Evolutionary conservation across 2,329 filamentous ascomycete species (phyloP), one percentile per base, ranked within the genome.

Genomic region (Neonectria faginata): DNA sequence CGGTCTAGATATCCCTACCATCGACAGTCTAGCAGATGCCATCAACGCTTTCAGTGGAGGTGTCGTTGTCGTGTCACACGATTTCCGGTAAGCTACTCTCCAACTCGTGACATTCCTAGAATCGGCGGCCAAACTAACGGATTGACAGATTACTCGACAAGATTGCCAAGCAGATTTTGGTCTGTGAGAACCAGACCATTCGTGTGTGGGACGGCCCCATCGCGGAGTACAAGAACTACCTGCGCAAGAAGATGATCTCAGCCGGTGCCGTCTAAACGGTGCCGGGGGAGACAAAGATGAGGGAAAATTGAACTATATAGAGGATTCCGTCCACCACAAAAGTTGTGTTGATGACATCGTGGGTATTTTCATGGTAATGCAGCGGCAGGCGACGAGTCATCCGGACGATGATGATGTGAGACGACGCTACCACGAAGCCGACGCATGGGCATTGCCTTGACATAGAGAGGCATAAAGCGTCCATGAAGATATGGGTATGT

Each of bases 101-200:
- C 10, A 42, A 22, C 57, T 25, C 39, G 20, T 14, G 4, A 9
- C 25, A n/a, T 48, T 12, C 8, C n/a, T 42, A 2, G n/a, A 42
- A 8, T 9, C n/a, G 14, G 27, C 27, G n/a, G 29, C 27, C n/a
- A 11, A 1, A 42, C 69, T 77, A 69, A 74, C 55, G 4, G 14
- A 22, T 6, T 5, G 41, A 61, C 62, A 97, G 95, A 86, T 86
- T 99, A 76, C 90, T 99, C 71, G 96, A 99, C 89, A 97, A 97
- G 87, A 98, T 99, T 80, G 96, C 96, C 74, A 99, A 99, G 88
- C 93, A 99, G 81, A 99, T 99, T 82, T 90, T 99, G 84, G 96
- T 99, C 61, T 99, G 97, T 83, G 96, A 99, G 85, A 94, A 99
- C 89, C 94, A 94, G 88, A 94, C 94, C 14, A 94, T 98, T 74